Evolutionary conservation across 2,329 filamentous ascomycete genomes (phyloP), one percentile per base, ranked within the genome.

Genomic region (Epichloe elymi): DNA sequence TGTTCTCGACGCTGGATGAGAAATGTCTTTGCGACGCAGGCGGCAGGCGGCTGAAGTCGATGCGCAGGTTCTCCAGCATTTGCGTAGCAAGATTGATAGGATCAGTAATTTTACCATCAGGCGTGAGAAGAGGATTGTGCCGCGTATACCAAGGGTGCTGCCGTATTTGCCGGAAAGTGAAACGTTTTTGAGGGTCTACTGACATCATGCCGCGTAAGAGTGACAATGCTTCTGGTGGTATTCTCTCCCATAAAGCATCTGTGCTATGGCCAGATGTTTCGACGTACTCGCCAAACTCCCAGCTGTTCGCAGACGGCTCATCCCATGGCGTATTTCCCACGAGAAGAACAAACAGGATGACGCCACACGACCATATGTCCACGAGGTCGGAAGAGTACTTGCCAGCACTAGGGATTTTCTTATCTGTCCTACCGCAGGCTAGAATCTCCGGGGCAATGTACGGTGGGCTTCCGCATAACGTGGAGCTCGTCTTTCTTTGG

Each of bases 321-420:
- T 97, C 93, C 93, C 93, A 98, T 0, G 93, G 93, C 2, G 93
- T 98, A 64, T 98, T 98, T 10, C 93, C 93, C 1, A 95, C 89
- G 3, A 98, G 73, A 4, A 98, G 73, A 37, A 97, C 93, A 62
- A 98, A 98, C 4, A 98, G 74, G n/a, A 98, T 94, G 49, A 98
- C 89, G 36, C 93, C 93, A 60, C 90, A 96, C 15, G 90, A 96
- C 94, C 94, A 98, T 51, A 98, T 84, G 63, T 98, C 93, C 38
- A 88, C 87, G 41, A 88, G 69, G 55, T 96, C 88, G 7, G 90
- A 83, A 33, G 78, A 75, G 62, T 91, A 91, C 51, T 85, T 81
- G 46, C 64, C 60, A 26, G 75, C 71, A 48, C 76, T 68, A 38
- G 74, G 59, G 40, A 74, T 64, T 46, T 65, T 70, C 62, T 72